A percentile compares a stretch with the other conserved stretches of the same genome.
Evolutionary conservation across 345 rosid genomes (phyloP).

Genomic region (Laguncularia racemosa): DNA sequence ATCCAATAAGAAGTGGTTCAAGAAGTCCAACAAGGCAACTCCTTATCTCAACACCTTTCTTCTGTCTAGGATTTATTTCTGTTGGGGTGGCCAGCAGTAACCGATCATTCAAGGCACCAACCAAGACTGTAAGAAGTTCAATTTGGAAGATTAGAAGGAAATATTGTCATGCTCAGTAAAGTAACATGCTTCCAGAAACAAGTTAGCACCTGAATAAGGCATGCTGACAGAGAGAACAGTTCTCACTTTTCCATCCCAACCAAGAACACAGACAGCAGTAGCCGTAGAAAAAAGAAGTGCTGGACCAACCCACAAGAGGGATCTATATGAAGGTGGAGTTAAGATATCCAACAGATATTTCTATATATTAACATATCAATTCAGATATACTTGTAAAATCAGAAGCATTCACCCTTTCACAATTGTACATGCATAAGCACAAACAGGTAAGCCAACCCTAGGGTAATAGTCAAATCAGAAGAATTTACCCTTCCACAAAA

Average conservation of each 20-base stretch:
- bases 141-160: too few relatives aligned
- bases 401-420: too few relatives aligned
- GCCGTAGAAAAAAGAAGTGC: slow-evolving; percentile 93
- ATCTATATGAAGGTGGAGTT: slow-evolving; percentile 68
- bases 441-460: too few relatives aligned
- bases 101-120: slow-evolving; percentile 93
- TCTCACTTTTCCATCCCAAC: slow-evolving; percentile 97
- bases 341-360: slow-evolving; percentile 20
- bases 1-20: slow-evolving; percentile 97
- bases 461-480: too few relatives aligned
- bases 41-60: slow-evolving; percentile 77
- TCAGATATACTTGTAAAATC: too few relatives aligned
- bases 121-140: slow-evolving; percentile 47
- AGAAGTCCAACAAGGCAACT: slow-evolving; percentile 95
- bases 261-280: slow-evolving; percentile 74
- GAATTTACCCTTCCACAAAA: too few relatives aligned
- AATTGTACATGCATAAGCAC: too few relatives aligned
- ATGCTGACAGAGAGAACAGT: slow-evolving; percentile 75
- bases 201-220: slow-evolving; percentile 70
- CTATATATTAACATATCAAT: too few relatives aligned
- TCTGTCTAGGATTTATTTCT: slow-evolving; percentile 82
- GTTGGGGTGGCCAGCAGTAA: slow-evolving; percentile 76
- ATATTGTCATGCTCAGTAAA: too few relatives aligned
- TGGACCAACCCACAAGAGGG: slow-evolving; percentile 96
- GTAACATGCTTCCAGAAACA: slow-evolving; percentile 3